These are phyloP conservation scores for Xylona heveae DNA, from an alignment of 495 filamentous ascomycete species.

Conservation along the genomic window DNA sequence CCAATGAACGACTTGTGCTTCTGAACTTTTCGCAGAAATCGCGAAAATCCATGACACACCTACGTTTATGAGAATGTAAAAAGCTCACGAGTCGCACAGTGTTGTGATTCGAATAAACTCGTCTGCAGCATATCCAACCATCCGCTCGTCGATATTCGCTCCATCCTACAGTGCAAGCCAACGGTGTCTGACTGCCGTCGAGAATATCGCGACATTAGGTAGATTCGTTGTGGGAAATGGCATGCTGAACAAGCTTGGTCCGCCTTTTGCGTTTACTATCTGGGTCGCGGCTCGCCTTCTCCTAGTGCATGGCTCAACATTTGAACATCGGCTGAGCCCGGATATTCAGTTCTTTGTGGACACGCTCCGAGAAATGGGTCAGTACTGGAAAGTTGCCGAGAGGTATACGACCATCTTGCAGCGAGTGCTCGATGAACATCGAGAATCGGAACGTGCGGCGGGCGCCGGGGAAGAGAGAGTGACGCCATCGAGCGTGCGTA, in stretches of 20 bases:
- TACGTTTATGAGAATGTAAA: too few relatives aligned
- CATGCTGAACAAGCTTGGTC: constrained; percentile 59
- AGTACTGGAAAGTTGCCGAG: constrained; percentile 65
- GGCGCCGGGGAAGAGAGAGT: constrained; percentile 43
- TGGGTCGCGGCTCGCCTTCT: constrained; percentile 81
- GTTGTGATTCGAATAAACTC: constrained; percentile 78
- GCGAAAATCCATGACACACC: too few relatives aligned
- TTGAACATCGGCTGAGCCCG: constrained; percentile 57
- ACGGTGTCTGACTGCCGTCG: constrained; percentile 58
- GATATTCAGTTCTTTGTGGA: constrained; percentile 64
- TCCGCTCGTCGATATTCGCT: constrained; percentile 64
- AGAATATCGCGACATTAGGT: constrained; percentile 59
- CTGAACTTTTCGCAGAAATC: too few relatives aligned
- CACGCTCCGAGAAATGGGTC: constrained; percentile 56
- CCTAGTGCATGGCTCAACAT: constrained; percentile 71
- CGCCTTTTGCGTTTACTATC: constrained; percentile 72
- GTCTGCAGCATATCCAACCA: constrained; percentile 81
- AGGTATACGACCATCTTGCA: constrained; percentile 63
- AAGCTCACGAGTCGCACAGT: constrained; percentile 23
- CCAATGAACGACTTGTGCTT: too few relatives aligned
- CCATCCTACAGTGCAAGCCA: constrained; percentile 68
- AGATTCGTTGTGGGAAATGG: constrained; percentile 50
- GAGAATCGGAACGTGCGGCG: constrained; percentile 44
- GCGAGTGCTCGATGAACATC: constrained; percentile 66
- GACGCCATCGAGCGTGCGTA: constrained; percentile 62